These are phyloP conservation scores for Naematelia encephala DNA, from an alignment of 768 basidiomycete species.

Conservation along the genomic window DNA sequence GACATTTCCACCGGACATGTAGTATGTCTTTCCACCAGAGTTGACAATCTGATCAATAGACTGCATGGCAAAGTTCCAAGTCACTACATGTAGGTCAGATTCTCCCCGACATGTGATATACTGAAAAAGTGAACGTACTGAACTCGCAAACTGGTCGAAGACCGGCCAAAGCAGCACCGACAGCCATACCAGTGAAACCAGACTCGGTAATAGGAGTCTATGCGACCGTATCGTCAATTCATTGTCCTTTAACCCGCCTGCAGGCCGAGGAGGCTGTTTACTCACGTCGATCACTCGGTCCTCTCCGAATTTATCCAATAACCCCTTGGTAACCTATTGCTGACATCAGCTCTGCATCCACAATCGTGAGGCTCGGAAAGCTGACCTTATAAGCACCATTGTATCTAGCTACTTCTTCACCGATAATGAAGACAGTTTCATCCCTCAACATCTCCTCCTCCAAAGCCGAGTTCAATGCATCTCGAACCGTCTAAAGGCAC, in stretches of 20 bases:
- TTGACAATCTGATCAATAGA: conserved; percentile 99
- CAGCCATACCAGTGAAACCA: conserved; percentile 96
- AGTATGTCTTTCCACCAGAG: conserved; percentile 99
- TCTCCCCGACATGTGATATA: background rate
- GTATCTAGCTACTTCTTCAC: conserved; percentile 97
- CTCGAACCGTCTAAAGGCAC: conserved; percentile 73
- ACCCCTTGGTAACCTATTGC: conserved; percentile 86
- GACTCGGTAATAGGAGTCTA: conserved; percentile 68
- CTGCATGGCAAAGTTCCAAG: conserved; percentile 98
- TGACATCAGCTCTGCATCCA: background rate
- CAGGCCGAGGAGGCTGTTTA: conserved; percentile 1
- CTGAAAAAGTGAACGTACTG: conserved; percentile 52
- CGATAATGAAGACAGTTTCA: conserved; percentile 88
- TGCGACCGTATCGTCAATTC: background rate
- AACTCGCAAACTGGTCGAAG: conserved; percentile 97
- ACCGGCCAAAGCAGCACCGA: conserved; percentile 90
- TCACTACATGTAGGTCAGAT: conserved; percentile 57
- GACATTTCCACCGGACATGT: conserved; percentile 99
- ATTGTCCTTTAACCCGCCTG: background rate
- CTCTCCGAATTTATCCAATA: conserved; percentile 98
- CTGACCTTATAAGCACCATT: conserved; percentile 58
- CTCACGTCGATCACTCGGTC: conserved; percentile 85
- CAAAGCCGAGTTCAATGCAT: conserved; percentile 95
- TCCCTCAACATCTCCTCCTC: conserved; percentile 99
- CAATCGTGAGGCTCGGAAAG: no score